These are phyloP conservation scores for Gigaspora rosea DNA, from an alignment of 192 early-diverging fungal species.

Conservation along the genomic window DNA sequence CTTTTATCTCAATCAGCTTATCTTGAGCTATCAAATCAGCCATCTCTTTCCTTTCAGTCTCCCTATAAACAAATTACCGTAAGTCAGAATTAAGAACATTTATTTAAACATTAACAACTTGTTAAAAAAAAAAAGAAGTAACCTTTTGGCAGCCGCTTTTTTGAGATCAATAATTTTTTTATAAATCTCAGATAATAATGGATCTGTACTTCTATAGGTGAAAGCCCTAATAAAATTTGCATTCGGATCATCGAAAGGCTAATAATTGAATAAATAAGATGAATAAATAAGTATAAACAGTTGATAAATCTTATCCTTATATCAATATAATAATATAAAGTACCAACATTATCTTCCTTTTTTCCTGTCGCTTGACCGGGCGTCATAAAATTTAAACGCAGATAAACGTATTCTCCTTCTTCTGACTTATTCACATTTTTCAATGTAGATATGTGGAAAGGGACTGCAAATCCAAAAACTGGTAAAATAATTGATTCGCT, in stretches of 20 bases:
- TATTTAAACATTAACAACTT: neutral
- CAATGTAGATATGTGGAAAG: constrained; percentile 96
- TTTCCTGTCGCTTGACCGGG: constrained; percentile 91
- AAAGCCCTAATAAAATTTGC: constrained; percentile 92
- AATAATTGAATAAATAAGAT: neutral
- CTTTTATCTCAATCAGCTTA: constrained; percentile 76
- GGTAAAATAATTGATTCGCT: constrained; percentile 90
- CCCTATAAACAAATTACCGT: constrained; percentile 45
- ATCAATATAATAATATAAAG: neutral
- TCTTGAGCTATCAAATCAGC: constrained; percentile 96
- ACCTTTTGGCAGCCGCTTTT: constrained; percentile 86
- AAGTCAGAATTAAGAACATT: neutral
- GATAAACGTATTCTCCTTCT: constrained; percentile 86
- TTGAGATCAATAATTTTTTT: constrained; percentile 88
- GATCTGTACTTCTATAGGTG: constrained; percentile 88
- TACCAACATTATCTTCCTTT: constrained; percentile 73
- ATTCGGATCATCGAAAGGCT: constrained; percentile 83
- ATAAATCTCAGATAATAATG: constrained; percentile 79
- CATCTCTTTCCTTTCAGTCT: constrained; percentile 93
- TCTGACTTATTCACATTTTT: constrained; percentile 94
- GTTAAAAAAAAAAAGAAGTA: neutral
- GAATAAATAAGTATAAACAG: neutral
- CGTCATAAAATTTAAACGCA: constrained; percentile 94
- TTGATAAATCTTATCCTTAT: neutral
- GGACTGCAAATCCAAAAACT: constrained; percentile 94